Evolutionary conservation across 139 green algal species (phyloP), one percentile per base, ranked within the genome.

Genomic region (Chlamydomonas incerta): DNA sequence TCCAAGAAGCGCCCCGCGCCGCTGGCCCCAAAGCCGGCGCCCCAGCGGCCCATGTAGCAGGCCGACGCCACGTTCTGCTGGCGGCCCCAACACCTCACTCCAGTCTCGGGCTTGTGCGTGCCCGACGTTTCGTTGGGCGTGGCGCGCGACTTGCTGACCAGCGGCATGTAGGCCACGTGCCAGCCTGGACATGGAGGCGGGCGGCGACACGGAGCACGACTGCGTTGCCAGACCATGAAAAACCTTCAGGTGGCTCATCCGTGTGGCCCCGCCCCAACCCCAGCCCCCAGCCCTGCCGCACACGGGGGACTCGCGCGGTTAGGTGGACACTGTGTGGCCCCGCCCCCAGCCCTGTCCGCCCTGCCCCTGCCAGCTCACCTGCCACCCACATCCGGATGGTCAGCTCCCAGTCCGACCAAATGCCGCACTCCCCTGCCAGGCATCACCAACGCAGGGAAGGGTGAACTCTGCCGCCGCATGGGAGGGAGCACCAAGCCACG

Each of bases 71-170:
- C 20, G 41, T 60, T 60, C 70, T 86, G 76, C 85, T 89, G 85
- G n/a, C 70, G 79, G 14, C 85, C 85, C 85, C 85, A 89, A 68
- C 85, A 89, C 18, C 85, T 69, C 17, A 68, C 69, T 13, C 63
- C 74, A 3, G 85, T 89, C 67, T 89, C 76, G n/a, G 85, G 75
- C 77, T 72, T 81, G 69, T 89, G 85, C 0, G 85, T 89, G 37
- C 85, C 85, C 23, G 76, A 46, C 47, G 55, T 23, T 33, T 68
- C 26, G 57, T 23, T 28, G 24, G 68, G 29, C 26, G 57, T 29
- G 29, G 37, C 58, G 13, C 20, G 2, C 0, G 46, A 33, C 79
- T 85, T 85, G 9, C 13, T 3, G 5, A 75, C 62, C 31, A 85
- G n/a, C 5, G 46, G 65, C 79, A 85, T 85, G 66, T 46, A 85